A percentile compares a stretch with the other conserved stretches of the same genome.
These are phyloP conservation scores for Xylaria digitata DNA, from an alignment of 2,329 filamentous ascomycete genomes.

Conservation along the genomic window DNA sequence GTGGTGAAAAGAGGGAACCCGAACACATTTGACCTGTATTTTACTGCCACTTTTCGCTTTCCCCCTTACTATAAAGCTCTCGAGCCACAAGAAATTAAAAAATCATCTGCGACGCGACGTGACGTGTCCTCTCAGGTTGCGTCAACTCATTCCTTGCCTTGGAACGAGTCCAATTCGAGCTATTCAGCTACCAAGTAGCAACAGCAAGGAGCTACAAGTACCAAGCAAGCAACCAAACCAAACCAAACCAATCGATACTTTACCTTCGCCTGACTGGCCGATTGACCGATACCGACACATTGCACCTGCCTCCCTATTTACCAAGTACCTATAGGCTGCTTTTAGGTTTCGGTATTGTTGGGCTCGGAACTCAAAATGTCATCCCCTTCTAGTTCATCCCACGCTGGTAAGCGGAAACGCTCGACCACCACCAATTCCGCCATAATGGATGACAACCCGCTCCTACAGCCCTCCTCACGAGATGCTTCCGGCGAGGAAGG, in stretches of 20 bases:
- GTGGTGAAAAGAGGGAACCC: slow-evolving; percentile 2
- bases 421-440: slow-evolving; percentile 63
- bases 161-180: not conserved
- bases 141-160: slow-evolving; percentile 21
- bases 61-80: not conserved
- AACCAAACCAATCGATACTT: slow-evolving; percentile 11
- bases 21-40: not conserved
- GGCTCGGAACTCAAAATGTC: slow-evolving; percentile 61
- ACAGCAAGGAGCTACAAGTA: not conserved
- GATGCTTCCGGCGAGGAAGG: slow-evolving; percentile 87
- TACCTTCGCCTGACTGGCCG: slow-evolving; percentile 12
- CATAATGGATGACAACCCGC: slow-evolving; percentile 65
- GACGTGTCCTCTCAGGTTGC: slow-evolving; percentile 23
- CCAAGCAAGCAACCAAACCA: slow-evolving; percentile 4
- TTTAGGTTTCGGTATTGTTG: slow-evolving; percentile 8
- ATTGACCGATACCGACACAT: slow-evolving; percentile 5
- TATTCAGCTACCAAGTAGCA: not conserved
- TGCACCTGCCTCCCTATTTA: slow-evolving; percentile 12
- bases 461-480: slow-evolving; percentile 78
- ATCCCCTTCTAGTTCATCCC: slow-evolving; percentile 65
- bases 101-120: slow-evolving; percentile 25
- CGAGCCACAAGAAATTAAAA: not conserved
- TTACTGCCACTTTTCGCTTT: not conserved
- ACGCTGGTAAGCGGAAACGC: slow-evolving; percentile 83
- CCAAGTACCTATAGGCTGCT: not conserved